A percentile compares a stretch with the other conserved stretches of the same genome.
phyloP scores from a whole-genome alignment of 768 basidiomycete genomes.

The Boletus vermiculosoides region DNA sequence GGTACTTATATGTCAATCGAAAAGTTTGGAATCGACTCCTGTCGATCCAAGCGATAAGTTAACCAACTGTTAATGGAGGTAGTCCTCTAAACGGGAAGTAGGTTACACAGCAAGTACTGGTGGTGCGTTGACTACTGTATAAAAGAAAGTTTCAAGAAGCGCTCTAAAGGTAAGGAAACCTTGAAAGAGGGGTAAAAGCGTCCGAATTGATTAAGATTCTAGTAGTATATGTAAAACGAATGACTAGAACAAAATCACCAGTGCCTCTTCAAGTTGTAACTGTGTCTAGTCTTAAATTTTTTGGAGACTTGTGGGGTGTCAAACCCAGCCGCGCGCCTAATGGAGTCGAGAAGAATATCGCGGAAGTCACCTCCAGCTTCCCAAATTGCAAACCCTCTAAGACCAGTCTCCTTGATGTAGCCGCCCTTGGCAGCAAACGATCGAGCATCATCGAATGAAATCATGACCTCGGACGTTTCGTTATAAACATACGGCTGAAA shows the following conservation, averaged over 20 bases:
- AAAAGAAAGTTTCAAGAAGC: background rate
- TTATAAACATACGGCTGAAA: constrained; percentile 68
- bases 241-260: background rate
- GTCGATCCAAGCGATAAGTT: background rate
- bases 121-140: background rate
- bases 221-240: background rate
- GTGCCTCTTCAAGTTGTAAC: background rate
- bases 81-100: background rate
- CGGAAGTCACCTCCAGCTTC: constrained; percentile 65
- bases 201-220: background rate
- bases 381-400: constrained; percentile 74
- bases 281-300: background rate
- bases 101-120: background rate
- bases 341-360: constrained; percentile 62
- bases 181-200: no score
- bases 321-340: constrained; percentile 25
- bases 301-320: background rate
- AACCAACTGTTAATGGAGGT: no score
- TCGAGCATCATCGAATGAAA: constrained; percentile 61
- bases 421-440: constrained; percentile 62
- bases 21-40: background rate
- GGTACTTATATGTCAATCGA: background rate
- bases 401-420: constrained; percentile 50
- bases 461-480: constrained; percentile 48
- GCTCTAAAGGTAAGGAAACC: background rate